Percentiles rank a stretch among this genome's conserved stretches.
Conservation (phyloP, 2,329 filamentous ascomycete genomes). For the Amylocarpus encephaloides region DNA sequence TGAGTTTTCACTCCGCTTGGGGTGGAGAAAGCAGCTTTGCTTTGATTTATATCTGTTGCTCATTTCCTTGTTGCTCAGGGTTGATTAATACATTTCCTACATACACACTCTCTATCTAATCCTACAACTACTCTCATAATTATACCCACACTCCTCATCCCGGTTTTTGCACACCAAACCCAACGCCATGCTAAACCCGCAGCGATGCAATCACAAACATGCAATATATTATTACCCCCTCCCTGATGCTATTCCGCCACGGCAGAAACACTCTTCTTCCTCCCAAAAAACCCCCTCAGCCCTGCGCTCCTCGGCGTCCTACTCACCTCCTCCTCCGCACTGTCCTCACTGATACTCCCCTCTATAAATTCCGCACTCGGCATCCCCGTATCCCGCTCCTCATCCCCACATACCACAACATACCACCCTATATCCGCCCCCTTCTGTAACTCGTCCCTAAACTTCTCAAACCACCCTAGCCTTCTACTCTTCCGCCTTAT, state of each 20-base stretch:
- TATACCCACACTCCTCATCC: too few species aligned
- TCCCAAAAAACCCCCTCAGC: conserved; percentile 37
- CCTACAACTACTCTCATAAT: too few species aligned
- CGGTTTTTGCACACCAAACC: background rate
- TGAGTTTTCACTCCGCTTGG: too few species aligned
- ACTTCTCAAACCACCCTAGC: conserved; percentile 48
- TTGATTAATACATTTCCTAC: too few species aligned
- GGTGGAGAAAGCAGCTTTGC: too few species aligned
- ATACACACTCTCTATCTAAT: too few species aligned
- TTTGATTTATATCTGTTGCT: too few species aligned
- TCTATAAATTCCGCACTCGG: conserved; percentile 5
- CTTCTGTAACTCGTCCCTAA: conserved; percentile 52
- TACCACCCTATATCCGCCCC: conserved; percentile 55
- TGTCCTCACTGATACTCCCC: conserved; percentile 33
- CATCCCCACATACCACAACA: conserved; percentile 56
- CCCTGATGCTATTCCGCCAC: background rate
- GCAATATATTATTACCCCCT: background rate
- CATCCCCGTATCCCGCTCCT: conserved; percentile 43
- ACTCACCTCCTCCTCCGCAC: conserved; percentile 38
- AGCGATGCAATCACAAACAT: background rate
- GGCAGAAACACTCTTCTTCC: conserved; percentile 21
- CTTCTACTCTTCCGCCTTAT: conserved; percentile 21
- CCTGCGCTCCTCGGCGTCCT: conserved; percentile 35
- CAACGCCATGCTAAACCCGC: conserved; percentile 6
- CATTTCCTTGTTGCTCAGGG: background rate